Conservation (phyloP, 1,139 yeast genomes). For the Citeromyces siamensis region DNA sequence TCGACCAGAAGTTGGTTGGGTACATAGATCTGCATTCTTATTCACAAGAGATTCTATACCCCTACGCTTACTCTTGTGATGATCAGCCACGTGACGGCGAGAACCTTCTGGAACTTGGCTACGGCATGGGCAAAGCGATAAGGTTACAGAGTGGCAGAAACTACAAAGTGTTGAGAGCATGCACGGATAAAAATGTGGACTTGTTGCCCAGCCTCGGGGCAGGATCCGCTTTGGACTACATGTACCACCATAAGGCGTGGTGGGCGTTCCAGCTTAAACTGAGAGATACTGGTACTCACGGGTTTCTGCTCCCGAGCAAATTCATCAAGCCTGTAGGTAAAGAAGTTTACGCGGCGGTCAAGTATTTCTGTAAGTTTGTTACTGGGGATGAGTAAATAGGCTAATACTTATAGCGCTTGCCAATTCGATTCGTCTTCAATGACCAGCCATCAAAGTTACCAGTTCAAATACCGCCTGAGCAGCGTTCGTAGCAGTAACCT, state of each 20-base stretch:
- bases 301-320: conserved; percentile 65
- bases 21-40: conserved; percentile 78
- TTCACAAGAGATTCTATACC: conserved; percentile 72
- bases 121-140: conserved; percentile 66
- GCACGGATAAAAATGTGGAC: conserved; percentile 65
- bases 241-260: conserved; percentile 71
- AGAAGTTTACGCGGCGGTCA: conserved; percentile 59
- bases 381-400: not conserved
- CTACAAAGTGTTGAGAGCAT: conserved; percentile 66
- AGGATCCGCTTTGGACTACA: conserved; percentile 73
- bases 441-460: conserved; percentile 63
- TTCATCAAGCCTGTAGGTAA: conserved; percentile 66
- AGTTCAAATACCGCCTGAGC: conserved; percentile 66
- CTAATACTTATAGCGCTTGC: not conserved
- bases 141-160: conserved; percentile 47
- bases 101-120: conserved; percentile 68
- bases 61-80: conserved; percentile 71
- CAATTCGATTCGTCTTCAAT: conserved; percentile 27
- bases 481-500: conserved; percentile 64
- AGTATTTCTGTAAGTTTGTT: conserved; percentile 59
- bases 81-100: conserved; percentile 70
- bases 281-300: conserved; percentile 76
- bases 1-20: conserved; percentile 54
- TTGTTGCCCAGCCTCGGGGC: conserved; percentile 63
- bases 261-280: conserved; percentile 82